A percentile compares a stretch with the other conserved stretches of the same genome.
These are phyloP conservation scores for Sophora flavescens DNA, from an alignment of 306 rosid species.

Conservation along the genomic window DNA sequence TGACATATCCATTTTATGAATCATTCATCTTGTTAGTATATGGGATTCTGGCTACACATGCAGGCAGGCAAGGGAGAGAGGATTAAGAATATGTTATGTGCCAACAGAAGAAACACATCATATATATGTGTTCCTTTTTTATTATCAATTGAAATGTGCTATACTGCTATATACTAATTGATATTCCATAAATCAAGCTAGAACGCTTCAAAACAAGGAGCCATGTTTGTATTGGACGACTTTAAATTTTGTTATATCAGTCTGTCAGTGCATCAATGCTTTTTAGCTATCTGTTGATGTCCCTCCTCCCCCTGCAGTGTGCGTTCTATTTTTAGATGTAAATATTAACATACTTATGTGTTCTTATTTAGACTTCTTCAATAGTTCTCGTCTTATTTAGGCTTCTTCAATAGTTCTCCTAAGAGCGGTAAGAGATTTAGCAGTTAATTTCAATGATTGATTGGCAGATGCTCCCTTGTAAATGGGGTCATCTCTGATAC, in stretches of 20 bases:
- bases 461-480: constrained; percentile 92
- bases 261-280: neutral
- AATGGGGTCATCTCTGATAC: constrained; percentile 93
- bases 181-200: neutral
- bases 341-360: constrained; percentile 29
- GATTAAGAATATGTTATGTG: neutral
- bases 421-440: constrained; percentile 67
- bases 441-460: constrained; percentile 85
- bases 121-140: neutral
- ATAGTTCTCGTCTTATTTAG: constrained; percentile 45
- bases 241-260: neutral
- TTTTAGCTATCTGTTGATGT: constrained; percentile 15
- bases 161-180: neutral
- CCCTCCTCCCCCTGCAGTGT: constrained; percentile 16
- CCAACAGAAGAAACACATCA: constrained; percentile 1
- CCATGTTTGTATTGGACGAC: constrained; percentile 1
- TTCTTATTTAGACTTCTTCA: constrained; percentile 46
- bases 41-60: neutral
- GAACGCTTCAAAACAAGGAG: neutral
- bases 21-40: constrained; percentile 14
- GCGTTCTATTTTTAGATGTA: neutral
- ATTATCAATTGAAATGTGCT: constrained; percentile 10
- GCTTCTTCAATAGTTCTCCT: constrained; percentile 39
- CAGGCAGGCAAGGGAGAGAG: neutral
- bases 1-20: constrained; percentile 21